Evolutionary conservation across 768 basidiomycete species (phyloP), one percentile per base, ranked within the genome.

Genomic region (Calocera cornea): DNA sequence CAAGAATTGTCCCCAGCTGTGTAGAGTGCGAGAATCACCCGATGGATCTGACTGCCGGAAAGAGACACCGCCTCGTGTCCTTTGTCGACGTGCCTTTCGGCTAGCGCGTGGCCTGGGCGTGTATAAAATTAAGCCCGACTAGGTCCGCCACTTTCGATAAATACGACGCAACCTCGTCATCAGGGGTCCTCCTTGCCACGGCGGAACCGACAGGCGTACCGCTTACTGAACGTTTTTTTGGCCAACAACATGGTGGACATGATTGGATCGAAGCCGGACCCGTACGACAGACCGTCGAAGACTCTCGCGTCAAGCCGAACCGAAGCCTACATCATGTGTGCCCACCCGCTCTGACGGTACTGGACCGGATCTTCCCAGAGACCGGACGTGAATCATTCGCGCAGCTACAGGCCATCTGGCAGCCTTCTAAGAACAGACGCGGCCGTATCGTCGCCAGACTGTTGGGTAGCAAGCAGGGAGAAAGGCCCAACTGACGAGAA

Each of bases 21-120:
- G 31, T 60, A 60, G 54, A 60, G 54, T 16, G 54, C 54, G 54
- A 60, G 54, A 60, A 60, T 60, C 54, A 60, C 54, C 54, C 54
- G 54, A 60, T 60, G 54, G 54, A 60, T 11, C 54, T 60, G 54
- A 14, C 14, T 60, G 54, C 54, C 54, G 5, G 54, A 60, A 60
- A 60, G 54, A 60, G 54, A 27, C 54, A 60, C 54, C 31, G 54
- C 54, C 54, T 60, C 54, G 54, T 60, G 54, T 33, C 54, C 31
- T 60, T 60, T 60, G 54, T 60, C 2, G 54, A 60, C 31, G 54
- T 60, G 54, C 54, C 54, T 29, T 60, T 60, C 54, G 54, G 54
- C 54, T 29, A 33, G 54, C 54, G 54, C 54, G 54, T 60, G 54
- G 7, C 54, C 11, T 60, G 31, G 31, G 54, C 54, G 54, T 60